Evolutionary conservation across 352 stramenopile species (phyloP).

Genomic region (Globisporangium recalcitrans): DNA sequence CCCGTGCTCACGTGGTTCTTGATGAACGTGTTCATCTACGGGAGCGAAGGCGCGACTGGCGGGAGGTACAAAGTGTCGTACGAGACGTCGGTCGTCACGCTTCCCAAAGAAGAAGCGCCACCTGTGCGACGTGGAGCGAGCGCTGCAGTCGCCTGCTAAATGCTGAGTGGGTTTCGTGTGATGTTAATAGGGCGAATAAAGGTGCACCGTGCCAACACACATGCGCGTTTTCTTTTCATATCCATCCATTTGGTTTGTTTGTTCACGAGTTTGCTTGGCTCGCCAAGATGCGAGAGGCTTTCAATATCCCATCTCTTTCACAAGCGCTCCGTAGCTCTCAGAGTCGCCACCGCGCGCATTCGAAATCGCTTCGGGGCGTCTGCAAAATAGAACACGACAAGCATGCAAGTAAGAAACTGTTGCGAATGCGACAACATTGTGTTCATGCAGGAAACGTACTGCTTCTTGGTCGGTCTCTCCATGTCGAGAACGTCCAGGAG

Average conservation of each 20-base stretch:
- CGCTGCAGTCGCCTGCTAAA: constrained; percentile 15
- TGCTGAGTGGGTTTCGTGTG: not conserved
- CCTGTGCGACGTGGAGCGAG: not conserved
- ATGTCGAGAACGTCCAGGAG: constrained; percentile 62
- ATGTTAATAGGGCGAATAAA: not conserved
- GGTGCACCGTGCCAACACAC: not conserved
- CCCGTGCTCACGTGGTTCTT: constrained; percentile 72
- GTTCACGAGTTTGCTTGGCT: not conserved
- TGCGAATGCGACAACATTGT: not conserved
- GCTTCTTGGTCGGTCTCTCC: constrained; percentile 51
- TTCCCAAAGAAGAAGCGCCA: not conserved
- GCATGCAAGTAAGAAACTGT: too few species aligned
- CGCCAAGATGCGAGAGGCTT: not conserved
- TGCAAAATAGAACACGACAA: too few species aligned
- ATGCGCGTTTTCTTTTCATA: not conserved
- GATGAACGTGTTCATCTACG: constrained; percentile 78
- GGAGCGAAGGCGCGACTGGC: constrained; percentile 69
- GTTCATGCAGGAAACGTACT: constrained; percentile 26
- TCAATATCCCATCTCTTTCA: constrained; percentile 81
- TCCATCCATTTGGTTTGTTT: not conserved
- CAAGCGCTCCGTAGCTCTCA: constrained; percentile 52
- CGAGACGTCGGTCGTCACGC: constrained; percentile 30
- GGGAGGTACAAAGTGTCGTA: constrained; percentile 65
- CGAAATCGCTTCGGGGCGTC: constrained; percentile 2
- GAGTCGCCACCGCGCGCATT: not conserved